Base-by-base conservation (phyloP, 108 stramenopile species). In the Discostella stelligeroides region DNA sequence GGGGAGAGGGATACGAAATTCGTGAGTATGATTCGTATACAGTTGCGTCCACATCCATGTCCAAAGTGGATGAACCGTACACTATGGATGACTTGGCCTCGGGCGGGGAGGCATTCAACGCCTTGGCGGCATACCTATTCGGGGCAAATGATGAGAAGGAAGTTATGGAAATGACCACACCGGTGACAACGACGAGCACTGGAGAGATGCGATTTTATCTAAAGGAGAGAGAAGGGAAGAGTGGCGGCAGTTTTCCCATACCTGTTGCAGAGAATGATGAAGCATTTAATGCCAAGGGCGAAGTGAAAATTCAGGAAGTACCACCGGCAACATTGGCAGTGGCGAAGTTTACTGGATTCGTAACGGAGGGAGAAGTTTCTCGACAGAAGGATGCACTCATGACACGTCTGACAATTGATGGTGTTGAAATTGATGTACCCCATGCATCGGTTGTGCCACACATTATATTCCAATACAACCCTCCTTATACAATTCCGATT, bases 81-180 rank as follows among this genome's bases (percentile, higher is more conserved):
- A 54, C 81, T 23, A 71, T 75, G 72, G 80, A 82, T 57, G 80
- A 89, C 43, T 49, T 85, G 46, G 83, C 85, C 5, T 62, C 70
- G 13, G 73, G 83, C 29, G 91, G 88, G 64, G 85, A 60, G 40
- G 88, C 85, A 54, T 98, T 96, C 82, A 95, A 96, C 61, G 80
- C 92, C 8, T 69, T 98, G 17, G 97, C 95, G 12, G 90, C 91
- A 42, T 98, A 96, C 67, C 50, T 98, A 42, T 96, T 98, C 68
- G 97, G 97, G 8, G 93, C 82, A 25, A 97, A 97, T 68, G 75
- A 83, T 14, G 88, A 86, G 51, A 81, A 85, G 28, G 77, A 80
- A 40, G 64, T 77, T 25, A 92, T 98, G 91, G 88, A 87, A n/a
- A 96, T 96, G 95, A 96, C 97, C 13, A 96, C 92, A 13, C 97